Evolutionary conservation across 148 eudicot genomes (phyloP), one percentile per base, ranked within the genome.

Genomic region (Chenopodium quinoa): DNA sequence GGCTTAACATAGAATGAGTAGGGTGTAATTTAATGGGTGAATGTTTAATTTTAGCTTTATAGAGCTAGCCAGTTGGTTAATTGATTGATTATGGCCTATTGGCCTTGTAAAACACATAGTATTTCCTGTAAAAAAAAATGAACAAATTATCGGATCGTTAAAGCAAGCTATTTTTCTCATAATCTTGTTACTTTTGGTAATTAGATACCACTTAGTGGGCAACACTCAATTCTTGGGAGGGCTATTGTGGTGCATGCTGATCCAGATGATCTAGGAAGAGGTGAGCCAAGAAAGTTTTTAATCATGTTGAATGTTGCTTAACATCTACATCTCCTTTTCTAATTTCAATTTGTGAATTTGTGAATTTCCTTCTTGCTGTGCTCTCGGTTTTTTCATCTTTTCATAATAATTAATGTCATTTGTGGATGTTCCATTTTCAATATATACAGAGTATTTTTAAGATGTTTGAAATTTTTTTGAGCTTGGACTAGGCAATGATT

Each of bases 171-270:
- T 54, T 50, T 79, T 22, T 71, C 12, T 11, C 29, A 48, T 71
- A 44, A 80, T 22, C 0, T 14, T 34, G 12, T 11, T 58, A 14
- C 56, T 77, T 23, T 79, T 50, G 52, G 44, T 52, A 71, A 76
- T 78, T 73, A 94, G 97, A 94, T 91, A 84, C 91, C 89, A 1
- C 85, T 94, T 34, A 89, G 81, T 47, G 98, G 98, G 50, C 87
- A 87, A 77, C 90, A 94, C 86, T 94, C 98, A 44, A 90, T 94
- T 75, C 84, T 92, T 84, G 98, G 98, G 80, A 90, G 98, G 83
- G 98, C 97, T 70, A 93, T 94, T 47, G 98, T 94, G 80, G 95
- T 94, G 70, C 98, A 92, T 88, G 97, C 97, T 78, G 97, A 94
- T 88, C 90, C 89, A 27, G 98, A 94, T 84, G 98, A 94, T 86